Base-by-base conservation (phyloP, 192 early-diverging fungal genomes). In the Spinellus fusiger region DNA sequence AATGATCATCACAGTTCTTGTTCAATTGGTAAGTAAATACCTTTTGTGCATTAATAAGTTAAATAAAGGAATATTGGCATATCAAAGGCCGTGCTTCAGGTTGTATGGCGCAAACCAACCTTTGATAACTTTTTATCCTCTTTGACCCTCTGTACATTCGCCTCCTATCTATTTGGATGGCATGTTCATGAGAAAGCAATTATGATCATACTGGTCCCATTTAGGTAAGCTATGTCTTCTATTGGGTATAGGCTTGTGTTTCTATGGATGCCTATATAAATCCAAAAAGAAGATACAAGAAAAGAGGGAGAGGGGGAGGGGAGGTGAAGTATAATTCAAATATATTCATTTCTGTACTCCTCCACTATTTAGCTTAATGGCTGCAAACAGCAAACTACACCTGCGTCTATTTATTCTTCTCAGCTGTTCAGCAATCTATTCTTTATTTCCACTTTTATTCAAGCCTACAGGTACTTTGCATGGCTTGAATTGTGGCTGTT, bases 141-240 rank as follows among this genome's bases (percentile, higher is more conserved):
- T 0, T 65, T 96, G 10, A 84, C 91, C 5, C 74, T 93, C 20
- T 93, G 89, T 54, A 91, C 84, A 2, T 94, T 88, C 54, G 80
- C 88, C 5, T 93, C 93, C 23, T 98, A 89, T 69, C 65, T 95
- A 64, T 96, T 95, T 73, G 93, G 94, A 33, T 98, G 94, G 94
- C 96, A 98, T 75, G 96, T 98, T 16, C 96, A 98, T 60, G 96
- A 98, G 61, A 98, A 98, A 70, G 96, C 96, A 0, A 84, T 95
- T 13, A 74, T 98, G 58, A 59, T 96, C 58, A 80, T 92, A 32
- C 61, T 86, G 59, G 77, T 89, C 40, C 88, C 88, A 18, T 73
- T 85, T 34, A 72, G 77, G 86, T 87, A 74, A 38, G 50, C 22
- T 20, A 12, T 23, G 29, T 29, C 5, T 4, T 33, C 23, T 27